These are phyloP conservation scores for sorghum (Sorghum bicolor) DNA, from an alignment of 176 grass and related monocot genomes.

Conservation along the genomic window DNA sequence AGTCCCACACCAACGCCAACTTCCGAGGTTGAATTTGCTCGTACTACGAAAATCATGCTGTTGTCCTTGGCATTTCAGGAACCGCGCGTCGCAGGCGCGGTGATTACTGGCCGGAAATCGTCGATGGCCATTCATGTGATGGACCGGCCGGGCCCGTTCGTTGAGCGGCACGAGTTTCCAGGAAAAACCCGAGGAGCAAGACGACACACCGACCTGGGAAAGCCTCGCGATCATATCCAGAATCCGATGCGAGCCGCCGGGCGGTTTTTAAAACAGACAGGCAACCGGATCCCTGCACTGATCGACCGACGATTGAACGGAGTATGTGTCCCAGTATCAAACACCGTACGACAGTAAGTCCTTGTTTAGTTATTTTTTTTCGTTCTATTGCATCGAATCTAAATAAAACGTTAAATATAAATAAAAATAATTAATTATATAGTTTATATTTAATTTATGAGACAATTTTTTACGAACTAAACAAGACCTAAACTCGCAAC, in stretches of 20 bases:
- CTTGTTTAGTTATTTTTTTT: no score
- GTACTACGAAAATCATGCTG: background rate
- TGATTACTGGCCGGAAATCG: slow-evolving; percentile 5
- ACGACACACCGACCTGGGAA: slow-evolving; percentile 39
- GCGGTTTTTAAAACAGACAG: background rate
- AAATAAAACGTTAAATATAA: no score
- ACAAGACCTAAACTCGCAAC: no score
- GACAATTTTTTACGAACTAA: no score
- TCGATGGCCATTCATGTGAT: background rate
- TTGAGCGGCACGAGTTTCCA: slow-evolving; percentile 16
- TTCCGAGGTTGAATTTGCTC: slow-evolving; percentile 16
- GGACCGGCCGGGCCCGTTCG: background rate
- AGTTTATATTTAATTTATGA: no score
- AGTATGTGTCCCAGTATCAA: background rate
- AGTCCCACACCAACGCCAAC: background rate
- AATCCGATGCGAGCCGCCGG: slow-evolving; percentile 1
- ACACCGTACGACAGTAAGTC: no score
- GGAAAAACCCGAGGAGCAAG: background rate
- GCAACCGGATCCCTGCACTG: no score
- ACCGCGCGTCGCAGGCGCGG: background rate
- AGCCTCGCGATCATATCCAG: background rate
- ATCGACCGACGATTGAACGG: no score
- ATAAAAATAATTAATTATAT: no score
- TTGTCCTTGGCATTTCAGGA: background rate
- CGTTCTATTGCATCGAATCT: no score